A percentile compares a stretch with the other conserved stretches of the same genome.
These are phyloP conservation scores for Fraxinus americana DNA, from an alignment of 257 asterid genomes.

Conservation along the genomic window DNA sequence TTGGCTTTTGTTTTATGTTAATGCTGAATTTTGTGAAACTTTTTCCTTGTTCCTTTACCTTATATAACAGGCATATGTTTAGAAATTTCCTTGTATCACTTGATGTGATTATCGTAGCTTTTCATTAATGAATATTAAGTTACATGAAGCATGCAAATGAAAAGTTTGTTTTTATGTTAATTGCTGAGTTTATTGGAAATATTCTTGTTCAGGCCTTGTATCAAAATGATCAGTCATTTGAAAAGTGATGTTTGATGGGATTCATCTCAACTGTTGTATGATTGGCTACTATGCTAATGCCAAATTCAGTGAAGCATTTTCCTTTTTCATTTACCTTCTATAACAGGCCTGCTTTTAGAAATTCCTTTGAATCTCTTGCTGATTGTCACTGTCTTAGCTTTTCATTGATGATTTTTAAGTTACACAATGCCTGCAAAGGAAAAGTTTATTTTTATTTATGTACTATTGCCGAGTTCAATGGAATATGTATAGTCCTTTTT, in stretches of 20 bases:
- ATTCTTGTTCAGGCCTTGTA: background rate
- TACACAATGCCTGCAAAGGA: conserved; percentile 9
- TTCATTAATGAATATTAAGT: conserved; percentile 16
- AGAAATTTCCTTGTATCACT: conserved; percentile 2
- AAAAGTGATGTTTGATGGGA: background rate
- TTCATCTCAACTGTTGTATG: background rate
- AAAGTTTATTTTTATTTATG: background rate
- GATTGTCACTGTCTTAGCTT: background rate
- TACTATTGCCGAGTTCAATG: background rate
- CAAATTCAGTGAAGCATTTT: conserved; percentile 7
- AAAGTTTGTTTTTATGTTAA: background rate
- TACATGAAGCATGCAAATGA: conserved; percentile 14
- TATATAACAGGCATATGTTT: background rate
- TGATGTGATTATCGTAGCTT: conserved; percentile 5
- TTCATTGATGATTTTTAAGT: conserved; percentile 14
- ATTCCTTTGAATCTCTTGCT: conserved; percentile 16
- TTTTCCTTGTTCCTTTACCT: background rate
- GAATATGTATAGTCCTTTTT: background rate
- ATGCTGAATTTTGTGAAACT: conserved; percentile 6
- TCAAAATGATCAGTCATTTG: background rate
- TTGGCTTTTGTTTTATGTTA: conserved; percentile 12
- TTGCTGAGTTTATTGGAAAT: background rate
- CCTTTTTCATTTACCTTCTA: background rate
- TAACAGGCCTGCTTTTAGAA: background rate
- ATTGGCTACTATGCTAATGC: conserved; percentile 6